Conservation (phyloP, 2,329 filamentous ascomycete genomes). For the Aureobasidium subglaciale region DNA sequence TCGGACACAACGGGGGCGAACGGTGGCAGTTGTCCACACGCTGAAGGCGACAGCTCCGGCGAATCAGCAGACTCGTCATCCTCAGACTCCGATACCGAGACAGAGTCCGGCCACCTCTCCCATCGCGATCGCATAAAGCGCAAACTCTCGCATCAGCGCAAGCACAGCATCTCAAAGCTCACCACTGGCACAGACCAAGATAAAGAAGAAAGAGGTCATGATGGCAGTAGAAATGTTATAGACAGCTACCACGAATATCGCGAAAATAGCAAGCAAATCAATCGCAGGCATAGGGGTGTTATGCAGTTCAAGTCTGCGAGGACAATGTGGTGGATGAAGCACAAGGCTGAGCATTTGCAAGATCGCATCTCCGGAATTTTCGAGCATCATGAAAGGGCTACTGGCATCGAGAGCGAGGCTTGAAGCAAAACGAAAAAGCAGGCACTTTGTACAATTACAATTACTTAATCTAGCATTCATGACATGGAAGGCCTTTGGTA, state of each 20-base stretch:
- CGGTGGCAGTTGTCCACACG: slow-evolving; percentile 9
- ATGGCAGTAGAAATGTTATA: slow-evolving; percentile 33
- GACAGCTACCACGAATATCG: slow-evolving; percentile 55
- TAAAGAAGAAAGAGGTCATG: not conserved
- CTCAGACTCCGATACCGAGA: not conserved
- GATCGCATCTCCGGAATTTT: slow-evolving; percentile 42
- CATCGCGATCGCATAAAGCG: not conserved
- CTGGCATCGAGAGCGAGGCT: slow-evolving; percentile 64
- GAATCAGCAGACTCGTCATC: slow-evolving; percentile 6
- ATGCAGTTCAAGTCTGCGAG: slow-evolving; percentile 65
- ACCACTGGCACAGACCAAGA: slow-evolving; percentile 16
- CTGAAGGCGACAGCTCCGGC: slow-evolving; percentile 17
- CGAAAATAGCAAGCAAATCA: slow-evolving; percentile 51
- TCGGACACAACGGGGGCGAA: slow-evolving; percentile 13
- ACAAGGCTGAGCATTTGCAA: slow-evolving; percentile 48
- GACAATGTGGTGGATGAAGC: slow-evolving; percentile 52
- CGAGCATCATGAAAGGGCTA: slow-evolving; percentile 51
- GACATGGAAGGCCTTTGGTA: no score
- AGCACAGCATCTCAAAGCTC: slow-evolving; percentile 15
- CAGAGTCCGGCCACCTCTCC: not conserved
- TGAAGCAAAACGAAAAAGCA: no score
- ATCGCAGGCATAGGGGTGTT: slow-evolving; percentile 59
- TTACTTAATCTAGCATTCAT: no score
- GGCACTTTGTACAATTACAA: no score
- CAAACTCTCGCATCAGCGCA: not conserved